Percentiles rank a stretch among this genome's conserved stretches.
Conservation (phyloP, 306 rosid species). For the Delonix regia region DNA sequence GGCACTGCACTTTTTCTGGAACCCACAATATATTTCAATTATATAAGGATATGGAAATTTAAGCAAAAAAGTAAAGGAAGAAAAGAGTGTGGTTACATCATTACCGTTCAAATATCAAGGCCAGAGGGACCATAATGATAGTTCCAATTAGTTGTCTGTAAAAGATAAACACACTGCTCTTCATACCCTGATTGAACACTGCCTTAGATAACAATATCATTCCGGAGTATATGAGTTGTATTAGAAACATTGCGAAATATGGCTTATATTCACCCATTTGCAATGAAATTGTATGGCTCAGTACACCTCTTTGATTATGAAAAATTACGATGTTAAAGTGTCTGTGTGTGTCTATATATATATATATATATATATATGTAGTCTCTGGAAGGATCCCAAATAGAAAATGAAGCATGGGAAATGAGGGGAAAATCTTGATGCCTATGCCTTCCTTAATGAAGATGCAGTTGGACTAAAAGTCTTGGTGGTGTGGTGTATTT, state of each 20-base stretch:
- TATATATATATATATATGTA: constrained; percentile 20
- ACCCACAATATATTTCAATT: constrained; percentile 11
- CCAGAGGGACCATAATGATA: constrained; percentile 48
- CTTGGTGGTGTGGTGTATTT: constrained; percentile 32
- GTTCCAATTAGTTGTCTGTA: constrained; percentile 56
- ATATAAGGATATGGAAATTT: not conserved
- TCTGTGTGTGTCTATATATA: too few species aligned
- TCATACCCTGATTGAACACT: constrained; percentile 55
- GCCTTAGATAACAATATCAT: constrained; percentile 61
- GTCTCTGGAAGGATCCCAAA: constrained; percentile 6
- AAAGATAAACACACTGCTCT: constrained; percentile 47
- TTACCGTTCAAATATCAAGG: constrained; percentile 54
- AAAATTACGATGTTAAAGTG: constrained; percentile 6
- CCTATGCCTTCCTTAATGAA: not conserved
- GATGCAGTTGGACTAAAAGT: not conserved
- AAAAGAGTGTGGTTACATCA: not conserved
- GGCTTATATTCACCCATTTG: constrained; percentile 55
- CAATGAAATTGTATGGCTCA: not conserved
- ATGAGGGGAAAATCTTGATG: constrained; percentile 5
- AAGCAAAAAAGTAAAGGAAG: not conserved
- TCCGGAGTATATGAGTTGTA: constrained; percentile 56
- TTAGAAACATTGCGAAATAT: constrained; percentile 50
- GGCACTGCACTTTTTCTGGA: constrained; percentile 42
- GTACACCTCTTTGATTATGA: constrained; percentile 17
- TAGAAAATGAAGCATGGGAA: constrained; percentile 10